Percentiles rank a stretch among this genome's conserved stretches.
Evolutionary conservation across 768 basidiomycete genomes (phyloP).

Genomic region (Trametes elegans): DNA sequence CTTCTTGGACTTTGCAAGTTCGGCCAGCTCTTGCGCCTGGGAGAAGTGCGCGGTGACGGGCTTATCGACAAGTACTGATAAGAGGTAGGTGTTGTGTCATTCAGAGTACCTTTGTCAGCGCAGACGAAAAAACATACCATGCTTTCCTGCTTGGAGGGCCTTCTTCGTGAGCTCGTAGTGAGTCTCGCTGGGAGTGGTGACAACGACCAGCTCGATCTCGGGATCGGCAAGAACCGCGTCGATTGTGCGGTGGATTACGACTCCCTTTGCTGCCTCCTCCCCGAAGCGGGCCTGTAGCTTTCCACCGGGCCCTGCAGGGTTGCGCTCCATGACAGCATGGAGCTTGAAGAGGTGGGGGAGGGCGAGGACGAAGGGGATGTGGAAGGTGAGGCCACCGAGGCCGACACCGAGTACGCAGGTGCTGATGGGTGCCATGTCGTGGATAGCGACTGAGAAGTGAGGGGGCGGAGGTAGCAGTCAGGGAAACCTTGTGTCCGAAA

Average conservation of each 20-base stretch:
- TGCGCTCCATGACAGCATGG: slow-evolving; percentile 73
- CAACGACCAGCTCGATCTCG: slow-evolving; percentile 64
- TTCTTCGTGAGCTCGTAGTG: slow-evolving; percentile 69
- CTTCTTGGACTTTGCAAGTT: slow-evolving; percentile 55
- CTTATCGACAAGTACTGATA: slow-evolving; percentile 76
- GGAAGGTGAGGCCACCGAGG: slow-evolving; percentile 75
- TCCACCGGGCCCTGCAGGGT: slow-evolving; percentile 57
- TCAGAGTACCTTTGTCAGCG: neutral
- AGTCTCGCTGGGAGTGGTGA: slow-evolving; percentile 73
- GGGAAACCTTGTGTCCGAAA: too few relatives aligned
- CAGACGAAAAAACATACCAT: slow-evolving; percentile 44
- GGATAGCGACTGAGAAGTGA: neutral
- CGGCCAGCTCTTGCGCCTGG: slow-evolving; percentile 60
- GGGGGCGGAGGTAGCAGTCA: neutral
- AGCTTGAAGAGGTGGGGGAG: slow-evolving; percentile 69
- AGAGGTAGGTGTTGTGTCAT: neutral
- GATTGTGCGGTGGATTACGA: slow-evolving; percentile 56
- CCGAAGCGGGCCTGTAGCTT: slow-evolving; percentile 68
- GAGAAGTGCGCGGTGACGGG: slow-evolving; percentile 62
- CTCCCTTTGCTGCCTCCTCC: slow-evolving; percentile 37
- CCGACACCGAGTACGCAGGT: slow-evolving; percentile 78
- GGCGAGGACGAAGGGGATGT: slow-evolving; percentile 74
- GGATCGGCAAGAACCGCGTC: slow-evolving; percentile 60
- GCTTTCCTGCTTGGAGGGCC: slow-evolving; percentile 66
- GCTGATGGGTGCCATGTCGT: slow-evolving; percentile 45